Evolutionary conservation across 2,329 filamentous ascomycete species (phyloP).

Genomic region (Truncatella angustata): DNA sequence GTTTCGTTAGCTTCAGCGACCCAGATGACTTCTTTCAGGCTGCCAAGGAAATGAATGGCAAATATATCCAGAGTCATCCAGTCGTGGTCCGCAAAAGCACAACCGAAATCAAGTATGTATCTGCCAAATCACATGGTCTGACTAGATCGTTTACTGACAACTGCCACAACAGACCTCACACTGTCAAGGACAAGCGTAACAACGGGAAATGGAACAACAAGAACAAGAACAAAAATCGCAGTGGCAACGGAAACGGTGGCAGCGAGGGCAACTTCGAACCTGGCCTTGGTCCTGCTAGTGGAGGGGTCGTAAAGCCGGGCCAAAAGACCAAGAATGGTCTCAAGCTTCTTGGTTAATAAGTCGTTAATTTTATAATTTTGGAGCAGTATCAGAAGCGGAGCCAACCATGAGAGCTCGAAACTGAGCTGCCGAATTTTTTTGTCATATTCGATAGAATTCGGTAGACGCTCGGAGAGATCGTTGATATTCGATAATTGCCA

Average conservation of each 20-base stretch:
- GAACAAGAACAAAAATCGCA: conserved; percentile 32
- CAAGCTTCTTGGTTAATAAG: conserved; percentile 54
- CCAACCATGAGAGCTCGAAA: background rate
- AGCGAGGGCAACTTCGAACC: conserved; percentile 42
- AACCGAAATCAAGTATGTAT: conserved; percentile 72
- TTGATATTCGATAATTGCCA: too few relatives aligned
- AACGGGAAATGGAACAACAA: conserved; percentile 30
- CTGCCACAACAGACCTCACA: conserved; percentile 45
- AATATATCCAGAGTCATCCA: conserved; percentile 98
- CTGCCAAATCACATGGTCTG: background rate
- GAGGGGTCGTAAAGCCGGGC: conserved; percentile 59
- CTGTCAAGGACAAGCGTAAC: conserved; percentile 53
- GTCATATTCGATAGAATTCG: too few relatives aligned
- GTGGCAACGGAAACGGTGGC: conserved; percentile 23
- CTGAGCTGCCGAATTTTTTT: too few relatives aligned
- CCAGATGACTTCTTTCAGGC: conserved; percentile 96
- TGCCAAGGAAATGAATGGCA: conserved; percentile 96
- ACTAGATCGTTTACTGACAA: background rate
- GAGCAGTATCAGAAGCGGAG: background rate
- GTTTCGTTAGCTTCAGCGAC: conserved; percentile 93
- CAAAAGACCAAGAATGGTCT: conserved; percentile 68
- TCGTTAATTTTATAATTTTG: background rate
- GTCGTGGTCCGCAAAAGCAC: conserved; percentile 84
- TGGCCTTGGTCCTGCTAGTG: conserved; percentile 47
- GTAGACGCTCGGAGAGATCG: too few relatives aligned